Evolutionary conservation across 164 flowering plant genomes (phyloP), one percentile per base, ranked within the genome.

Genomic region (Aristolochia contorta): DNA sequence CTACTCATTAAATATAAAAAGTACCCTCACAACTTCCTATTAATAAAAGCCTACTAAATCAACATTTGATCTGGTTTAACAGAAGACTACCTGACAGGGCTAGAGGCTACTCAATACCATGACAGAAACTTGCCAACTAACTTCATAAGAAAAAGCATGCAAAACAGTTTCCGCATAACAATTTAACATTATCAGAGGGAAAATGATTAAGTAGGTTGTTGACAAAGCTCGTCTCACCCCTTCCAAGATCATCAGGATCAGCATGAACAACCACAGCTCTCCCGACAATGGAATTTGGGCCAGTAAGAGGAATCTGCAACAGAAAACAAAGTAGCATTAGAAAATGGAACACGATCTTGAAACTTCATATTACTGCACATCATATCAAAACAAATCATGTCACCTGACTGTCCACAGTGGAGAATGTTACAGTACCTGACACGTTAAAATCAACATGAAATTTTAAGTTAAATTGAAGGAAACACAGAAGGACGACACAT

Each of bases 241-340:
- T 88, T 70, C 99, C 97, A 67, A 93, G 92, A 72, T 93, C 99
- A 85, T 93, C 99, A 65, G 97, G 87, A 76, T 90, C 99, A 7
- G 73, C 89, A 77, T 93, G 99, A 56, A 93, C 97, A 74, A 93
- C 99, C 64, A 93, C 87, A 69, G 99, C 97, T 79, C 99, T 86
- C 74, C 97, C 99, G 65, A 93, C 58, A 62, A 93, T 80, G 53
- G 99, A 90, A 47, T 84, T 63, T 63, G 89, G 81, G 70, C 97
- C 99, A 65, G 75, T 54, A 23, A 93, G 90, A 62, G 97, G 96
- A 70, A 93, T 86, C 95, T 93, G 82, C 70, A 71, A 54, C 46
- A 64, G 63, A n/a, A 49, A 60, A 10, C 16, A 10, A 55, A 18
- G 12, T 25, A 43, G 16, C 16, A 49, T 2, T 32, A n/a, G 3